phyloP scores from a whole-genome alignment of 208 protist genomes.

The Sergeia podlipaevii region DNA sequence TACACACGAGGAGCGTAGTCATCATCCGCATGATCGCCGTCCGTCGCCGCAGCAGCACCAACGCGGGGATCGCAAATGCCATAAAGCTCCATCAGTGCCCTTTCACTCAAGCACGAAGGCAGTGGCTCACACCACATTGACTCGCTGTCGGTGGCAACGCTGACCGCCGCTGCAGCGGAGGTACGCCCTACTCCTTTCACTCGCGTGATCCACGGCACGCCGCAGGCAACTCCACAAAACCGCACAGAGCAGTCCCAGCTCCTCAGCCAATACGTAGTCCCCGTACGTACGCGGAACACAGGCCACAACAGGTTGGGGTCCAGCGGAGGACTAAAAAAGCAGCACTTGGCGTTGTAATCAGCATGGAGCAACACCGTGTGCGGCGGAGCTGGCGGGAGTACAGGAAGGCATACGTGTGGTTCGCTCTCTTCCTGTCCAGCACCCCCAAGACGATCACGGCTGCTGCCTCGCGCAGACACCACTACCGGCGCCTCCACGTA shows the following conservation, averaged over 20 bases:
- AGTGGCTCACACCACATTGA: constrained; percentile 26
- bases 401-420: not conserved
- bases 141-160: too few relatives aligned
- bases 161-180: too few relatives aligned
- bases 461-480: not conserved
- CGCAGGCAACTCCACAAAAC: constrained; percentile 49
- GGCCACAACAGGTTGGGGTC: constrained; percentile 7
- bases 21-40: too few relatives aligned
- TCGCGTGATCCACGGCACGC: constrained; percentile 57
- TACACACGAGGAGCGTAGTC: too few relatives aligned
- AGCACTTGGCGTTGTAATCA: too few relatives aligned
- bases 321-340: constrained; percentile 13
- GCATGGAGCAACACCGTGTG: not conserved
- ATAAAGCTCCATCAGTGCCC: constrained; percentile 2
- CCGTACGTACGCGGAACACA: constrained; percentile 20
- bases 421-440: too few relatives aligned
- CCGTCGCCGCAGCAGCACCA: too few relatives aligned
- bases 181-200: too few relatives aligned
- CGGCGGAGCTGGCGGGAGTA: not conserved
- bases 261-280: constrained; percentile 14
- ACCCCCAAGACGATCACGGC: not conserved
- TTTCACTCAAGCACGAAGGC: constrained; percentile 11
- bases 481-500: not conserved
- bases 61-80: constrained; percentile 1
- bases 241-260: constrained; percentile 19